phyloP scores from a whole-genome alignment of 2,329 filamentous ascomycete species.

The Aurifilum marmelostoma region DNA sequence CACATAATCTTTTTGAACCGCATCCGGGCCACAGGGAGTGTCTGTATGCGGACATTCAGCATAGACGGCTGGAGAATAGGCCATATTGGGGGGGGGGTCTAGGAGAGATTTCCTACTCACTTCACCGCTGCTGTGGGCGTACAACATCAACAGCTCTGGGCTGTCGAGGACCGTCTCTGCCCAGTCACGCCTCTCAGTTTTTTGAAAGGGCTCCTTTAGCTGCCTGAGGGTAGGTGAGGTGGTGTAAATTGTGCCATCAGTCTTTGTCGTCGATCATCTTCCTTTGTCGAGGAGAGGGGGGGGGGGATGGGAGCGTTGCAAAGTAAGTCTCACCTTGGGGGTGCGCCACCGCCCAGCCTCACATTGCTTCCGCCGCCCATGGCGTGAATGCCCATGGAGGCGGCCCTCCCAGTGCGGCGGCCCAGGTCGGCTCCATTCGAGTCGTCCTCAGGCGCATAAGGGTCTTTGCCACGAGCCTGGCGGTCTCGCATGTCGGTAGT shows the following conservation, averaged over 20 bases:
- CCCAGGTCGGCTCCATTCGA: constrained; percentile 39
- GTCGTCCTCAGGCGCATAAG: constrained; percentile 45
- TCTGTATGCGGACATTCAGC: constrained; percentile 44
- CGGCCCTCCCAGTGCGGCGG: constrained; percentile 30
- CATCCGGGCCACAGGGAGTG: constrained; percentile 57
- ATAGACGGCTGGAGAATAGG: neutral
- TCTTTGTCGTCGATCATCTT: neutral
- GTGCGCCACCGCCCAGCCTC: constrained; percentile 11
- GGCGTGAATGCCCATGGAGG: constrained; percentile 19
- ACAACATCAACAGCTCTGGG: constrained; percentile 63
- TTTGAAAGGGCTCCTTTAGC: constrained; percentile 45
- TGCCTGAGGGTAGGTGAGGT: constrained; percentile 4
- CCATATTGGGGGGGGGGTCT: no score
- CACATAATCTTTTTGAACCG: constrained; percentile 60
- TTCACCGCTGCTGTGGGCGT: constrained; percentile 56
- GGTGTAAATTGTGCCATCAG: constrained; percentile 22
- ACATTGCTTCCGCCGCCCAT: constrained; percentile 31
- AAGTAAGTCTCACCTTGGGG: constrained; percentile 4
- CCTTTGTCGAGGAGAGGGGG: neutral
- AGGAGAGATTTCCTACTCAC: constrained; percentile 44
- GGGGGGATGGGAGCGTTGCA: neutral
- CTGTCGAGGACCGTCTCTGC: constrained; percentile 59
- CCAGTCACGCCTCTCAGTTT: constrained; percentile 49
- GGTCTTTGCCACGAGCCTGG: constrained; percentile 62
- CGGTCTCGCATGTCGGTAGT: constrained; percentile 58